Evolutionary conservation across 1,284 basidiomycete genomes (phyloP).

Genomic region (Heterobasidion occidentale): DNA sequence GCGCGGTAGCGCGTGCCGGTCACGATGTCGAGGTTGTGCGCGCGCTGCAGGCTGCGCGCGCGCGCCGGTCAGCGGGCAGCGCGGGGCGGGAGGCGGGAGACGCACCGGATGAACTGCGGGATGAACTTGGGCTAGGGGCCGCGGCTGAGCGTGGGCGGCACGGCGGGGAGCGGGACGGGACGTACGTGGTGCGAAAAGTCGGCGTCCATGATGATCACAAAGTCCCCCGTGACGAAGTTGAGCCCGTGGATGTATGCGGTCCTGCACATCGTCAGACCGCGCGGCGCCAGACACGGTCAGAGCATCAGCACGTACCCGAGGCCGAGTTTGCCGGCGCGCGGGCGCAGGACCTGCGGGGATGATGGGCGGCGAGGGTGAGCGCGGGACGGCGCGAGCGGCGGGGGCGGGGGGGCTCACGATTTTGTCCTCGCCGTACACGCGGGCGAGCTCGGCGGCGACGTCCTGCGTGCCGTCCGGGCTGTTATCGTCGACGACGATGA

Average conservation of each 20-base stretch:
- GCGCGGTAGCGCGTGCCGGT: conserved; percentile 85
- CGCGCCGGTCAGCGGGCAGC: neutral
- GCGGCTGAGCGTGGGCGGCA: neutral
- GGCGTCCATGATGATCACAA: conserved; percentile 95
- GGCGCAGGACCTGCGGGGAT: conserved; percentile 59
- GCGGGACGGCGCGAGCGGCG: neutral
- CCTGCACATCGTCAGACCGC: conserved; percentile 29
- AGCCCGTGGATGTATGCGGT: conserved; percentile 92
- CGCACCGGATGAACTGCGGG: conserved; percentile 77
- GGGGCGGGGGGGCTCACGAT: conserved; percentile 39
- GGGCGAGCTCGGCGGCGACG: conserved; percentile 70
- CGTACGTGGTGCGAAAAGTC: conserved; percentile 92
- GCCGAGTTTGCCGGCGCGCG: conserved; percentile 83
- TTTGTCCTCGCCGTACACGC: conserved; percentile 76
- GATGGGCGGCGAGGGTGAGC: neutral
- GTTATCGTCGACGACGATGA: conserved; percentile 87
- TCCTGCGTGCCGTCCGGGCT: conserved; percentile 91
- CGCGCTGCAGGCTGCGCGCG: conserved; percentile 57
- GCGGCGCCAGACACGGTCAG: neutral
- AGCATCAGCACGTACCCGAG: conserved; percentile 50
- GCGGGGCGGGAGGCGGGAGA: neutral
- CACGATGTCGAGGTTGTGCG: conserved; percentile 81
- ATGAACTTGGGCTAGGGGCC: conserved; percentile 76
- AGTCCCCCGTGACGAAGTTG: conserved; percentile 84
- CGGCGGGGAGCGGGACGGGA: neutral